Percentiles rank a stretch among this genome's conserved stretches.
Evolutionary conservation across 441 rosid genomes (phyloP).

Genomic region (Geranium incanum): DNA sequence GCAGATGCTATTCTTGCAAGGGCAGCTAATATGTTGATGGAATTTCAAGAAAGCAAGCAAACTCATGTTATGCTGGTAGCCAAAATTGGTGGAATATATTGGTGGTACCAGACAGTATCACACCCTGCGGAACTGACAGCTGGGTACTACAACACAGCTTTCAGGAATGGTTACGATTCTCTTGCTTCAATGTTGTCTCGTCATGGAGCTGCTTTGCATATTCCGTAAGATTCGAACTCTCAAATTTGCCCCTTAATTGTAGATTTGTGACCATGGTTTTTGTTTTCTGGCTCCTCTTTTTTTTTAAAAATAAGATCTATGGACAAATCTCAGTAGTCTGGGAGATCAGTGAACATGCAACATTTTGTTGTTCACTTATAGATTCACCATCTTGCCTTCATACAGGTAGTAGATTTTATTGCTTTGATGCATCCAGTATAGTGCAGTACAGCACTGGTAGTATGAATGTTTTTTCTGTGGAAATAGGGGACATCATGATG

Average conservation of each 20-base stretch:
- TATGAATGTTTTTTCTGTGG: neutral
- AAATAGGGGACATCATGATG: neutral
- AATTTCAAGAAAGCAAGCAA: conserved; percentile 31
- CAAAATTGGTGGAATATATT: conserved; percentile 58
- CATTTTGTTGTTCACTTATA: neutral
- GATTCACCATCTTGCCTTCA: neutral
- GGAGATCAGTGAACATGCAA: neutral
- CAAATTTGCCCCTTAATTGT: neutral
- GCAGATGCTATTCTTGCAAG: conserved; percentile 59
- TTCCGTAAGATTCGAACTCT: conserved; percentile 35
- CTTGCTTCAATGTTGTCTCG: conserved; percentile 57
- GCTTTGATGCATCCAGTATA: neutral
- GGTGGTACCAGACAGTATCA: conserved; percentile 69
- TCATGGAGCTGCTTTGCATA: conserved; percentile 57
- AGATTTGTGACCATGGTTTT: neutral
- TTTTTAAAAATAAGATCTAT: neutral
- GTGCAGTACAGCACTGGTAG: neutral
- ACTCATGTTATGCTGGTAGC: conserved; percentile 44
- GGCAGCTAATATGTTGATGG: conserved; percentile 36
- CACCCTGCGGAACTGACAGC: conserved; percentile 73
- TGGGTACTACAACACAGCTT: conserved; percentile 62
- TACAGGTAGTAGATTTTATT: neutral
- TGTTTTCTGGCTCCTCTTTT: neutral
- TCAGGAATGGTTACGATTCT: conserved; percentile 64
- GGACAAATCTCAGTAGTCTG: neutral